Evolutionary conservation across 768 basidiomycete genomes (phyloP).

Genomic region (Pleurotus pulmonarius): DNA sequence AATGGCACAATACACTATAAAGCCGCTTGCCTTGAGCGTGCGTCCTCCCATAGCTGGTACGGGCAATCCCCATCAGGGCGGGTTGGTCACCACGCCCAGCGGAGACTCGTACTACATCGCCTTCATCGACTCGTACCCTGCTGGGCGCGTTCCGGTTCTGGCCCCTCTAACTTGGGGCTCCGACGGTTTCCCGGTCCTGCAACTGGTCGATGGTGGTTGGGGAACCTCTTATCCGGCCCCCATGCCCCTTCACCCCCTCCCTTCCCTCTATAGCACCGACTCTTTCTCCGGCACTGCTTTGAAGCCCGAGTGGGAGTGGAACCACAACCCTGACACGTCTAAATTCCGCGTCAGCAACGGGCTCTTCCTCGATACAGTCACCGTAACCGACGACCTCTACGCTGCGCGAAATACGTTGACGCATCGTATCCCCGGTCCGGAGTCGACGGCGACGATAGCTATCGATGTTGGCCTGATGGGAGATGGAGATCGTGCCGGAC

Average conservation of each 20-base stretch:
- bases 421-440: conserved; percentile 13
- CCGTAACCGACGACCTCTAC: conserved; percentile 14
- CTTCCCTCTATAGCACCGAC: conserved; percentile 13
- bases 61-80: conserved; percentile 13
- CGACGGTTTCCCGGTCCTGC: conserved; percentile 14
- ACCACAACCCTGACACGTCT: conserved; percentile 16
- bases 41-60: conserved; percentile 4
- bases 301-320: conserved; percentile 16
- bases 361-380: conserved; percentile 14
- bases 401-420: conserved; percentile 17
- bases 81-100: conserved; percentile 10
- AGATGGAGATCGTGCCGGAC: conserved; percentile 16
- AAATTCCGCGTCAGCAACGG: conserved; percentile 14
- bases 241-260: conserved; percentile 8
- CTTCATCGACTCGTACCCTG: conserved; percentile 14
- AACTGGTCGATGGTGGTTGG: conserved; percentile 12
- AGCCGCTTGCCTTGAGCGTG: background rate
- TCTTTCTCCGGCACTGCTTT: conserved; percentile 11
- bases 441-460: conserved; percentile 14
- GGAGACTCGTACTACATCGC: conserved; percentile 14
- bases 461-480: conserved; percentile 12
- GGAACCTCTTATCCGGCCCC: conserved; percentile 14
- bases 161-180: conserved; percentile 16
- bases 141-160: conserved; percentile 14
- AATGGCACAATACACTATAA: conserved; percentile 12